These are phyloP conservation scores for Lophium mytilinum DNA, from an alignment of 495 filamentous ascomycete genomes.

Conservation along the genomic window DNA sequence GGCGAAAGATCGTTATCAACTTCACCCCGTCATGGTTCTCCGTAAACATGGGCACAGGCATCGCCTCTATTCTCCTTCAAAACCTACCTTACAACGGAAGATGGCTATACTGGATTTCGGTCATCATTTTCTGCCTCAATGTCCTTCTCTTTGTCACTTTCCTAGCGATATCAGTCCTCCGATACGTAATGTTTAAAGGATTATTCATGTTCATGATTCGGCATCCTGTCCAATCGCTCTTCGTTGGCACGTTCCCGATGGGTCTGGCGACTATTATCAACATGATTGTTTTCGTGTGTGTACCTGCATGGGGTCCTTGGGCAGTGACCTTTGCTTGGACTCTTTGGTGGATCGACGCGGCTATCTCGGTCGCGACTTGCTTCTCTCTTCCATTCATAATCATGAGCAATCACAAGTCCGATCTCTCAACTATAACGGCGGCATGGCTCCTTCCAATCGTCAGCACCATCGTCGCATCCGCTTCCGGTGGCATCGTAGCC, in stretches of 20 bases:
- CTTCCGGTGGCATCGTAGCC: constrained; percentile 50
- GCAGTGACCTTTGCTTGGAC: constrained; percentile 35
- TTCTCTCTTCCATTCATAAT: constrained; percentile 49
- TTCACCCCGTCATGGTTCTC: constrained; percentile 35
- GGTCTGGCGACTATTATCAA: constrained; percentile 55
- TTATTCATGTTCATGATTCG: constrained; percentile 49
- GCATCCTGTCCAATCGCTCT: constrained; percentile 52
- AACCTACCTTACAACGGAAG: constrained; percentile 46
- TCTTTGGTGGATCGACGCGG: constrained; percentile 53
- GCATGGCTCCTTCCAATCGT: constrained; percentile 56
- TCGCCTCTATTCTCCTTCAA: constrained; percentile 53
- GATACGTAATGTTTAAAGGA: constrained; percentile 51
- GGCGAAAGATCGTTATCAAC: constrained; percentile 16
- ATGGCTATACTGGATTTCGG: constrained; percentile 42
- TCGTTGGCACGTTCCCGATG: constrained; percentile 57
- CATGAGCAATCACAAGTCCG: constrained; percentile 31
- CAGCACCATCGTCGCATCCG: constrained; percentile 48
- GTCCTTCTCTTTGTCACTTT: constrained; percentile 43
- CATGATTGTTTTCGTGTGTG: constrained; percentile 49
- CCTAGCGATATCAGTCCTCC: constrained; percentile 40
- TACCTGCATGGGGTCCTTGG: constrained; percentile 44
- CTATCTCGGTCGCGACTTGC: constrained; percentile 42
- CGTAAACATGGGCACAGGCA: constrained; percentile 59
- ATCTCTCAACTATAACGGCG: constrained; percentile 47
- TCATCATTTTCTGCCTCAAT: constrained; percentile 49